Base-by-base conservation (phyloP, 2,329 filamentous ascomycete genomes). In the Colletotrichum tabaci region DNA sequence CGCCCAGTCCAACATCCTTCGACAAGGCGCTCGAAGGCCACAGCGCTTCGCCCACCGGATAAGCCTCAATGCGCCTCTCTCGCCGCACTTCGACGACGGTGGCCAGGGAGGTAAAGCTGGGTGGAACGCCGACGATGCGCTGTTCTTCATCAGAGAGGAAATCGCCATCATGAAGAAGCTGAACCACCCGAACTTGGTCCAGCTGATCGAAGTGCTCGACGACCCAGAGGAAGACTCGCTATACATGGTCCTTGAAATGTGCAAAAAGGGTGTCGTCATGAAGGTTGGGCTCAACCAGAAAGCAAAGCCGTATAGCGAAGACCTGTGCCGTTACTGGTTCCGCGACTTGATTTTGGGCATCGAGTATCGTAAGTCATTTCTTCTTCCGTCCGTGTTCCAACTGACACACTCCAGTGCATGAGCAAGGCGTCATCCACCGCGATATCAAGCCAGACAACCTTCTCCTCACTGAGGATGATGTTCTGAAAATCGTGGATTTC, bases 131-230 rank as follows among this genome's bases (percentile, higher is more conserved):
- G 52, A 49, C 30, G 70, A 72, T 47, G 90, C 96, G 0, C 86
- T 98, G 15, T 93, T 93, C 77, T 85, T 98, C 71, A 98, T 99
- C 80, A 93, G 95, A 73, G 94, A 98, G 81, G 96, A 99, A 82
- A 96, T 98, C 77, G 96, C 96, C 70, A 97, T 98, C 79, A 98
- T 99, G 95, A 99, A 98, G 86, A 98, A 98, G 83, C 88, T 98
- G 57, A 92, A 98, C 78, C 96, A 99, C 79, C 92, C 91, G 38
- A 99, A 98, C 78, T 86, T 99, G n/a, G 96, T 98, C 16, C 91
- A 93, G 56, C 85, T 99, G 61, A 94, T 97, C 75, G 96, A 99
- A 82, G 96, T 99, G 3, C 86, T 99, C 62, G 96, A 98, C 80
- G 96, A 98, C 79, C 96, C 96, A 0, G 92, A 96, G 58, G 95